phyloP scores from a whole-genome alignment of 2,329 filamentous ascomycete genomes.

The Fusarium neocosmosporiellum region DNA sequence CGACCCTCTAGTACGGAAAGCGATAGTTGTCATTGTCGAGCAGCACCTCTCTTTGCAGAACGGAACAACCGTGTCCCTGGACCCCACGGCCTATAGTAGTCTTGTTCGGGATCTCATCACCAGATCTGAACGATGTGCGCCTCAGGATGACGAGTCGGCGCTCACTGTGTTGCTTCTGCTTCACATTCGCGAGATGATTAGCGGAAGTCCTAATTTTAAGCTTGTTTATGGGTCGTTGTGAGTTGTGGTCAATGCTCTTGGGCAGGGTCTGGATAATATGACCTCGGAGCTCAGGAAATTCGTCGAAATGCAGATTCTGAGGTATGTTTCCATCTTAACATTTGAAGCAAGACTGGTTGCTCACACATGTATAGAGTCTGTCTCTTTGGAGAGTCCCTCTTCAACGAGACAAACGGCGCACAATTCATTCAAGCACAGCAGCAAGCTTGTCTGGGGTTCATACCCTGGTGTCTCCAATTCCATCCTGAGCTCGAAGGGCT shows the following conservation, averaged over 20 bases:
- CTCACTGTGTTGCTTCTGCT: slow-evolving; percentile 32
- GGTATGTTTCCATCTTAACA: not conserved
- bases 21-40: slow-evolving; percentile 32
- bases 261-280: not conserved
- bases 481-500: slow-evolving; percentile 34
- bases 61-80: slow-evolving; percentile 7
- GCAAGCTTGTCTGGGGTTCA: slow-evolving; percentile 35
- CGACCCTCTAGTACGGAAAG: slow-evolving; percentile 31
- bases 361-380: slow-evolving; percentile 21
- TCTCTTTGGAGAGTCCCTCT: slow-evolving; percentile 35
- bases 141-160: slow-evolving; percentile 36
- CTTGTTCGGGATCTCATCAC: slow-evolving; percentile 31
- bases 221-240: slow-evolving; percentile 33
- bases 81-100: slow-evolving; percentile 20
- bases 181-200: slow-evolving; percentile 39
- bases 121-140: slow-evolving; percentile 30
- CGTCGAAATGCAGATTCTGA: slow-evolving; percentile 34
- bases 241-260: slow-evolving; percentile 28
- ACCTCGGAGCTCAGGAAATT: slow-evolving; percentile 30
- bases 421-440: slow-evolving; percentile 36
- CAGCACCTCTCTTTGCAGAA: slow-evolving; percentile 36
- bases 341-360: accelerated
- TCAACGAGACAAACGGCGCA: slow-evolving; percentile 32
- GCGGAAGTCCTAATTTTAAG: slow-evolving; percentile 37
- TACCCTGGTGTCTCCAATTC: slow-evolving; percentile 35